Conservation (phyloP, 2,329 filamentous ascomycete genomes). For the Thielaviopsis punctulata region DNA sequence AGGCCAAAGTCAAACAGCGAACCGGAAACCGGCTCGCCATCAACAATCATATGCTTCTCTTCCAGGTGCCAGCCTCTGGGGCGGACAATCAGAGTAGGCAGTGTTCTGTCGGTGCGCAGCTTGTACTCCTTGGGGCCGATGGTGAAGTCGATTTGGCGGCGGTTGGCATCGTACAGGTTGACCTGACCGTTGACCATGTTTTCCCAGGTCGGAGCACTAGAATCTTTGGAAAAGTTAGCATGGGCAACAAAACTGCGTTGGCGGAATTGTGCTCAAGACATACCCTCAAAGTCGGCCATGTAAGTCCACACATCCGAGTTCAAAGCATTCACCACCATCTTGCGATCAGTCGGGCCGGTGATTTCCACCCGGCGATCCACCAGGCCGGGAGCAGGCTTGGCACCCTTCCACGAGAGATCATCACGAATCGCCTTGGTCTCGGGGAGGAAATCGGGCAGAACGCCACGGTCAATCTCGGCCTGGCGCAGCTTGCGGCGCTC, state of each 20-base stretch:
- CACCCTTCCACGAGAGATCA: conserved; percentile 83
- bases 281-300: conserved; percentile 98
- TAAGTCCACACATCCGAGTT: conserved; percentile 97
- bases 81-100: conserved; percentile 81
- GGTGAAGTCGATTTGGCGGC: conserved; percentile 90
- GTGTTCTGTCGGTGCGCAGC: conserved; percentile 72
- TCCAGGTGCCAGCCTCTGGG: conserved; percentile 95
- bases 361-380: conserved; percentile 93
- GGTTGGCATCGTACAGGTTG: conserved; percentile 92
- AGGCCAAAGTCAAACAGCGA: conserved; percentile 92
- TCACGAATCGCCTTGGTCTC: conserved; percentile 94
- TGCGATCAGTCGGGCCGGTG: conserved; percentile 88
- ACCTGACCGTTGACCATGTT: conserved; percentile 99
- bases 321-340: conserved; percentile 97
- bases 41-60: conserved; percentile 93
- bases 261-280: conserved; percentile 17
- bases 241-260: not conserved
- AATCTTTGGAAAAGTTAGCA: conserved; percentile 39
- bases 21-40: conserved; percentile 86
- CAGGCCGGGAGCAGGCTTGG: conserved; percentile 76
- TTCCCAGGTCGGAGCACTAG: conserved; percentile 90
- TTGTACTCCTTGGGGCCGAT: conserved; percentile 93
- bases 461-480: conserved; percentile 79
- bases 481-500: conserved; percentile 76
- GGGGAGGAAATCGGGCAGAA: conserved; percentile 81